phyloP scores from a whole-genome alignment of 306 rosid genomes.

The Albizia julibrissin region DNA sequence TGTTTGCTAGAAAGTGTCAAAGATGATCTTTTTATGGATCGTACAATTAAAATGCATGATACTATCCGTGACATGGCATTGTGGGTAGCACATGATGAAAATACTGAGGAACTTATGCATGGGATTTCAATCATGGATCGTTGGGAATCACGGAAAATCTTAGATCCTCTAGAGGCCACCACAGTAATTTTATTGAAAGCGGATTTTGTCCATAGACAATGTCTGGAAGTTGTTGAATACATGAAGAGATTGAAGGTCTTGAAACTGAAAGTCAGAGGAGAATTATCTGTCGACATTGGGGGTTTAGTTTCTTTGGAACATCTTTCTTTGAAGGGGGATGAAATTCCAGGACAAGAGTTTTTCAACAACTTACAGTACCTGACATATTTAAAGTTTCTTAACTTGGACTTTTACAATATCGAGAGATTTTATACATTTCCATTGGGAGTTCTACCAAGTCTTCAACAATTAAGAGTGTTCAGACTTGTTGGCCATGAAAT shows the following conservation, averaged over 20 bases:
- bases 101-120: background rate
- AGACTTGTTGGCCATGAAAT: accelerated
- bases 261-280: background rate
- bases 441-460: background rate
- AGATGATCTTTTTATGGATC: background rate
- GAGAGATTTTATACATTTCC: background rate
- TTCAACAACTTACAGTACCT: background rate
- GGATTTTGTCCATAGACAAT: too few relatives aligned
- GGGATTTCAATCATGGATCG: background rate
- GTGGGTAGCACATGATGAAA: background rate
- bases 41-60: background rate
- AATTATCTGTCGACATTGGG: background rate
- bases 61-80: conserved; percentile 15
- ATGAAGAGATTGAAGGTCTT: background rate
- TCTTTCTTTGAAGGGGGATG: background rate
- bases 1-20: background rate
- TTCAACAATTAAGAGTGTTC: background rate
- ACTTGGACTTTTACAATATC: background rate
- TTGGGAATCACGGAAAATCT: background rate
- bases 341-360: background rate
- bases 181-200: background rate
- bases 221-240: background rate
- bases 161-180: background rate
- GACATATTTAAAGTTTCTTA: background rate
- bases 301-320: background rate